Conservation (phyloP, 2,329 filamentous ascomycete genomes). For the Chalaropsis thielavioides region DNA sequence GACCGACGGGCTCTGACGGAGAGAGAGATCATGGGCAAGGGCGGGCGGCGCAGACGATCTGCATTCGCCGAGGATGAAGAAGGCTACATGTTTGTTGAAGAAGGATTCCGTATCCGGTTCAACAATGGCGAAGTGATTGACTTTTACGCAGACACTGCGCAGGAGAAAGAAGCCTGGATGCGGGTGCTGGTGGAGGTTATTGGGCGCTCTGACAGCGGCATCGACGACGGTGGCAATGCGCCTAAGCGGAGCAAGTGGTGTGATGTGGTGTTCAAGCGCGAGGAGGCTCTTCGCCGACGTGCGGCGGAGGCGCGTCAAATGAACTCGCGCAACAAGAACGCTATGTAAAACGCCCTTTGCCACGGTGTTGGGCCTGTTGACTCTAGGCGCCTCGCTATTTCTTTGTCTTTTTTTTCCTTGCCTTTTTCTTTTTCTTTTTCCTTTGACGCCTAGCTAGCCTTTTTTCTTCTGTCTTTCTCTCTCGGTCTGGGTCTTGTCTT, state of each 20-base stretch:
- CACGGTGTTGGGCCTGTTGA: not conserved
- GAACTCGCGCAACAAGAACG: conserved; percentile 46
- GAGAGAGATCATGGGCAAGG: conserved; percentile 63
- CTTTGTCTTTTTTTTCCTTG: not conserved
- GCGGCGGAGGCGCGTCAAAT: conserved; percentile 33
- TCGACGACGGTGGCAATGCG: conserved; percentile 30
- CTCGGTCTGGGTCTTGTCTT: not conserved
- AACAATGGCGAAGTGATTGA: conserved; percentile 97
- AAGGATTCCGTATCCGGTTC: conserved; percentile 96
- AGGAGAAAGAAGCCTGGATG: conserved; percentile 92
- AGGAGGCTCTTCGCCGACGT: conserved; percentile 43
- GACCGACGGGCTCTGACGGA: conserved; percentile 73
- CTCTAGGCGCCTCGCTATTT: not conserved
- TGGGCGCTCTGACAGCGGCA: conserved; percentile 36
- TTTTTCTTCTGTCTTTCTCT: conserved; percentile 7
- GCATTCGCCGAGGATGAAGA: conserved; percentile 97
- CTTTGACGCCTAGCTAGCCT: not conserved
- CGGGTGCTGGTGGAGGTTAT: conserved; percentile 62
- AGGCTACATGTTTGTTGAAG: conserved; percentile 98
- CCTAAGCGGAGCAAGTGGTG: conserved; percentile 49
- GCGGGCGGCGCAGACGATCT: conserved; percentile 72
- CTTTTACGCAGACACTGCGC: conserved; percentile 84
- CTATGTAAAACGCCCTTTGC: conserved; percentile 27
- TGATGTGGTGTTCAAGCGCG: conserved; percentile 49
- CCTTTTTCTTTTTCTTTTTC: not conserved